A percentile compares a stretch with the other conserved stretches of the same genome.
Conservation (phyloP, 208 protist species). For the Trypanosoma rangeli region DNA sequence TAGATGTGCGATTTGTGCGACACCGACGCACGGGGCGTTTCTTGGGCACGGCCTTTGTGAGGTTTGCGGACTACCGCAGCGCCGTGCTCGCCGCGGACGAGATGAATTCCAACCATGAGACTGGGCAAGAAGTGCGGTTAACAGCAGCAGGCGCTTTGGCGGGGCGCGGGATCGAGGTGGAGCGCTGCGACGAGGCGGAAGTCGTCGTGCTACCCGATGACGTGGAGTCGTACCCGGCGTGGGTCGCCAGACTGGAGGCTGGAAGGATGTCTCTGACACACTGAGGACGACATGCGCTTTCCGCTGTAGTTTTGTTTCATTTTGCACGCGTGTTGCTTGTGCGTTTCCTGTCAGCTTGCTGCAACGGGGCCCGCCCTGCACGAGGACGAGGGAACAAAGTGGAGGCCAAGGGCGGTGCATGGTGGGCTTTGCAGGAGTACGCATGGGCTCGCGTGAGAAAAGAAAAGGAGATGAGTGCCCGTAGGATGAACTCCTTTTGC, state of each 20-base stretch:
- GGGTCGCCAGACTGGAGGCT: constrained; percentile 30
- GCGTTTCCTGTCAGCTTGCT: background rate
- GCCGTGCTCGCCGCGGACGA: constrained; percentile 69
- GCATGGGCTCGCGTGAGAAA: background rate
- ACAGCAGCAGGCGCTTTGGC: constrained; percentile 23
- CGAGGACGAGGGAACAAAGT: background rate
- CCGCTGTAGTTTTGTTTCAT: background rate
- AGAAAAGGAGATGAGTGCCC: background rate
- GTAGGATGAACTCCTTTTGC: background rate
- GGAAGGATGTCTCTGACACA: background rate
- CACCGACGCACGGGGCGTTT: constrained; percentile 68
- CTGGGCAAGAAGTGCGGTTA: constrained; percentile 50
- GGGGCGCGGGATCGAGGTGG: constrained; percentile 59
- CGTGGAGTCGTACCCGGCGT: constrained; percentile 51
- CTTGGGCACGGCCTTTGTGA: constrained; percentile 79
- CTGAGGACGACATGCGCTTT: background rate
- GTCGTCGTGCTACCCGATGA: constrained; percentile 26
- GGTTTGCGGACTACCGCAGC: constrained; percentile 73
- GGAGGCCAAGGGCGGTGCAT: background rate
- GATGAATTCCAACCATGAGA: constrained; percentile 78
- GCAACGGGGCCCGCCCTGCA: too few relatives aligned
- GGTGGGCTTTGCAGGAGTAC: background rate
- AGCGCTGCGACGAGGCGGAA: constrained; percentile 76
- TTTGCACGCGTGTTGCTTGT: background rate
- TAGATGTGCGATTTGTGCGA: constrained; percentile 76